Evolutionary conservation across 768 basidiomycete genomes (phyloP).

Genomic region (Gymnopilus junonius): DNA sequence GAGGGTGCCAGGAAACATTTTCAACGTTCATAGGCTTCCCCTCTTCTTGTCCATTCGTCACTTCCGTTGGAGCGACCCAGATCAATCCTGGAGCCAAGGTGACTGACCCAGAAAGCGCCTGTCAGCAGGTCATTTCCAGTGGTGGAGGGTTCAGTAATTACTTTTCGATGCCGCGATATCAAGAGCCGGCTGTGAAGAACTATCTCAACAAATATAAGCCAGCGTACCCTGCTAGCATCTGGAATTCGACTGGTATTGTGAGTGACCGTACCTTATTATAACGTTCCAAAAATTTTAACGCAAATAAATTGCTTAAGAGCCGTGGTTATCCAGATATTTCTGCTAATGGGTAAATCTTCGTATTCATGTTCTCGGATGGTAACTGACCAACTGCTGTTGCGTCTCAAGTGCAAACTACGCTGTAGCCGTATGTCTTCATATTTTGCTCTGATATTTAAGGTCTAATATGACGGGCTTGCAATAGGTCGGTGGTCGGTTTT

Average conservation of each 20-base stretch:
- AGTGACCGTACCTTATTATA: constrained; percentile 9
- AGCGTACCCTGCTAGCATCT: constrained; percentile 20
- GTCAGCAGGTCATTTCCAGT: constrained; percentile 39
- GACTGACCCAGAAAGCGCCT: constrained; percentile 38
- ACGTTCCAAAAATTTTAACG: background rate
- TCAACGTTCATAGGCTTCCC: constrained; percentile 37
- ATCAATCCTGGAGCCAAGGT: constrained; percentile 33
- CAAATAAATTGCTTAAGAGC: constrained; percentile 23
- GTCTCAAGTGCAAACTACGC: constrained; percentile 45
- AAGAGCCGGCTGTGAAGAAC: constrained; percentile 36
- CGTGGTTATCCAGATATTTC: constrained; percentile 54
- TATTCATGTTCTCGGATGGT: background rate
- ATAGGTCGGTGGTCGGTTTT: constrained; percentile 42
- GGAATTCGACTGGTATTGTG: constrained; percentile 39
- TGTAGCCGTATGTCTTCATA: constrained; percentile 35
- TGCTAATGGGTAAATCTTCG: constrained; percentile 40
- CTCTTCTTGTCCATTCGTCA: constrained; percentile 45
- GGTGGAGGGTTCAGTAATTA: constrained; percentile 49
- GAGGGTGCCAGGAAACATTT: background rate
- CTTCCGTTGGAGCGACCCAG: constrained; percentile 53
- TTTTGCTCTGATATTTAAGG: background rate
- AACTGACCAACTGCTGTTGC: background rate
- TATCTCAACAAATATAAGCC: constrained; percentile 40
- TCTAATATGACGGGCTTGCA: background rate
- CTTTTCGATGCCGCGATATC: constrained; percentile 43